phyloP scores from a whole-genome alignment of 257 asterid species.

The Paulownia fortunei region DNA sequence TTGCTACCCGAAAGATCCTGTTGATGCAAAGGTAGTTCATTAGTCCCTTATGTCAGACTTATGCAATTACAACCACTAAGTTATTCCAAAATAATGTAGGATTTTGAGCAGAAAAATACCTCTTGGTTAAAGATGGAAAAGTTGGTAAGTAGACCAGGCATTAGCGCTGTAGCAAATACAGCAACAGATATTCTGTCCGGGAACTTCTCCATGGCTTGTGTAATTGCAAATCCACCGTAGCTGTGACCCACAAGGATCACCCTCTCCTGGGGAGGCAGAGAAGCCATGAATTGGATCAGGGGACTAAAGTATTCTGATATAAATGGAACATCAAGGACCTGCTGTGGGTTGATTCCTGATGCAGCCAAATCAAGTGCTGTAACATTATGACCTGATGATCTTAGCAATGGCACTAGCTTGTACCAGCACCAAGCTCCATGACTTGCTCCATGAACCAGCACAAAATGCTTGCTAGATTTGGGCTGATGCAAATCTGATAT shows the following conservation, averaged over 20 bases:
- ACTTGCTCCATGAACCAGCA: conserved; percentile 49
- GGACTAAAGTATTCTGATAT: conserved; percentile 36
- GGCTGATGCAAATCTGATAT: background rate
- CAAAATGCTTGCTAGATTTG: conserved; percentile 34
- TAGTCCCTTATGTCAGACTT: no score
- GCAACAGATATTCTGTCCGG: conserved; percentile 36
- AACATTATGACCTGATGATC: conserved; percentile 33
- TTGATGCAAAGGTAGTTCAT: no score
- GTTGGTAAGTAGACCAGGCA: conserved; percentile 38
- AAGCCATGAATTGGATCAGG: conserved; percentile 38
- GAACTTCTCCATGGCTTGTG: conserved; percentile 46
- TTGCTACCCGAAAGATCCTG: no score
- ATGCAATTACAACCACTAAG: no score
- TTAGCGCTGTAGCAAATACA: conserved; percentile 35
- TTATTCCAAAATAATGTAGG: no score
- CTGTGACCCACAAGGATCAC: conserved; percentile 46
- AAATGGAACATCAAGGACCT: conserved; percentile 13
- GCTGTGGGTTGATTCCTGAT: conserved; percentile 38
- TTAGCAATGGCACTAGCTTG: conserved; percentile 27
- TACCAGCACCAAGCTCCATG: conserved; percentile 57
- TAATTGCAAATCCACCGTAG: conserved; percentile 36
- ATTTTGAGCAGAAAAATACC: conserved; percentile 12
- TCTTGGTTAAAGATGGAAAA: background rate
- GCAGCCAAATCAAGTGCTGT: conserved; percentile 45
- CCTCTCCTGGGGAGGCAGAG: conserved; percentile 26